Conservation (phyloP, 225 moss, liverwort and hornwort species). For the Straminergon stramineum region DNA sequence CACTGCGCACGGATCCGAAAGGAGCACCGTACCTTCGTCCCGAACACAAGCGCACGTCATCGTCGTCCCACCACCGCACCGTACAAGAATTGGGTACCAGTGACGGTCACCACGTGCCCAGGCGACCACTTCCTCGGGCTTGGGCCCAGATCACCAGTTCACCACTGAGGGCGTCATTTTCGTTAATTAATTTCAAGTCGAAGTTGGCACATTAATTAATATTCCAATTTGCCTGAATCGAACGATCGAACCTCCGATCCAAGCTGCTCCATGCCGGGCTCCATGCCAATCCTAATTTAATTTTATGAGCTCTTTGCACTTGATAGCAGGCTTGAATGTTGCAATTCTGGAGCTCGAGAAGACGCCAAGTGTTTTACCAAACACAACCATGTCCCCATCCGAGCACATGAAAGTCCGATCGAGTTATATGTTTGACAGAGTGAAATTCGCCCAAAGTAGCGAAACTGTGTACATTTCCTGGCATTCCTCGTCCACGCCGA, state of each 20-base stretch:
- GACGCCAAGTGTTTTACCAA: not conserved
- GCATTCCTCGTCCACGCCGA: not conserved
- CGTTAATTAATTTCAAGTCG: not conserved
- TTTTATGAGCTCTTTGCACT: not conserved
- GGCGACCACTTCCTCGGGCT: conserved; percentile 4
- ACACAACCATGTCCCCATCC: not conserved
- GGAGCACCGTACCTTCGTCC: not conserved
- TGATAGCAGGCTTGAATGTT: not conserved
- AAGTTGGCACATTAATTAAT: not conserved
- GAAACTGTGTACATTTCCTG: not conserved
- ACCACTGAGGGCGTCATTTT: not conserved
- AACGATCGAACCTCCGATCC: not conserved
- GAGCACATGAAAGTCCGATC: too few species aligned
- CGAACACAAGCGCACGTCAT: conserved; percentile 1
- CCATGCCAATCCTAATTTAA: not conserved
- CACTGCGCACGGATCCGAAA: not conserved
- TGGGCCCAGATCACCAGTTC: not conserved
- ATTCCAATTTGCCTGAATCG: not conserved
- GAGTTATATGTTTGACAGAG: not conserved
- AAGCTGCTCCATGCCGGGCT: too few species aligned
- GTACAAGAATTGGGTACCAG: not conserved
- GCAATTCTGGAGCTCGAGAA: not conserved
- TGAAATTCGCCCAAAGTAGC: not conserved
- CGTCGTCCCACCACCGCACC: not conserved
- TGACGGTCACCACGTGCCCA: conserved; percentile 2